Percentiles rank a stretch among this genome's conserved stretches.
Conservation (phyloP, 2,329 filamentous ascomycete species). For the Zarea fungicola region DNA sequence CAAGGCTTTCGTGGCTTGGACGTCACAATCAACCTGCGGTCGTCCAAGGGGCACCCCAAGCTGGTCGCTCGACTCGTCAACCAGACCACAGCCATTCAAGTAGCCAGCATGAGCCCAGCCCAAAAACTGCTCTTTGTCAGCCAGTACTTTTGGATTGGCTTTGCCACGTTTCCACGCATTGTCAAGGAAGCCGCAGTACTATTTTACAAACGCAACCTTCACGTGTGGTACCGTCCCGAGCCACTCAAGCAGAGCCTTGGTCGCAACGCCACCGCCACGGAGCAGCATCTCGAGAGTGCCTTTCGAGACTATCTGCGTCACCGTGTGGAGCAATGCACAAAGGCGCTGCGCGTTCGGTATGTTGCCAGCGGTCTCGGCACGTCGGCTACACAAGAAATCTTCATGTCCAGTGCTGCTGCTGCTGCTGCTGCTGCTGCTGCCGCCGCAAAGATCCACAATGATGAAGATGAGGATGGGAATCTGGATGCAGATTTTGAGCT, state of each 20-base stretch:
- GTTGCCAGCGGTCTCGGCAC: constrained; percentile 43
- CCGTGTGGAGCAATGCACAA: constrained; percentile 42
- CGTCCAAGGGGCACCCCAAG: constrained; percentile 56
- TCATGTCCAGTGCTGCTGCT: too few species aligned
- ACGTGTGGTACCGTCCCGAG: constrained; percentile 62
- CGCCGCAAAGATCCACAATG: background rate
- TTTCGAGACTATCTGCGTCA: constrained; percentile 45
- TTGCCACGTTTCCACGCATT: constrained; percentile 62
- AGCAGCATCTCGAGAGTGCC: constrained; percentile 40
- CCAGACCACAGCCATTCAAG: constrained; percentile 44
- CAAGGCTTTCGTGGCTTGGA: constrained; percentile 42
- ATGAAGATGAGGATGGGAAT: background rate
- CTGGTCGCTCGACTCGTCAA: constrained; percentile 57
- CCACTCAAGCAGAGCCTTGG: constrained; percentile 51
- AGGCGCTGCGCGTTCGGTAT: constrained; percentile 48
- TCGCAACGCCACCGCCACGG: constrained; percentile 45
- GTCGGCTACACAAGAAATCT: constrained; percentile 13
- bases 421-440: background rate
- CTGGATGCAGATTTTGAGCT: constrained; percentile 39
- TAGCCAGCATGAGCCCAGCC: constrained; percentile 35
- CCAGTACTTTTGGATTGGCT: constrained; percentile 62
- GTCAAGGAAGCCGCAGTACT: constrained; percentile 53
- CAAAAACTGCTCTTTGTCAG: constrained; percentile 44
- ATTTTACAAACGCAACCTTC: constrained; percentile 51
- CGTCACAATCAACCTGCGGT: constrained; percentile 55